These are phyloP conservation scores for Suillus subalutaceus DNA, from an alignment of 768 basidiomycete species.

Conservation along the genomic window DNA sequence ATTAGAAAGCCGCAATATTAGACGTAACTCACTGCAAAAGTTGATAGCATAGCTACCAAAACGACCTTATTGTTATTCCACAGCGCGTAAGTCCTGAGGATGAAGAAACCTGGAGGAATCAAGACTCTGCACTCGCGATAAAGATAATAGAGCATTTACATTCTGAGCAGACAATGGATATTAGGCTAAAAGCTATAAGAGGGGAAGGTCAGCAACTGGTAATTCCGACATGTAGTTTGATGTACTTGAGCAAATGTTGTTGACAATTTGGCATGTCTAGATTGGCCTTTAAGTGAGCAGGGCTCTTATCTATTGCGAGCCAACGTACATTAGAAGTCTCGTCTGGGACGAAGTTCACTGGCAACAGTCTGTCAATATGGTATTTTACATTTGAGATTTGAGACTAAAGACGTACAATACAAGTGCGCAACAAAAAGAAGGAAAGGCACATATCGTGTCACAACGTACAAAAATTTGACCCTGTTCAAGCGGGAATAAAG, in stretches of 20 bases:
- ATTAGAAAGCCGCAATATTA: background rate
- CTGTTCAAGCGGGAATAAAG: background rate
- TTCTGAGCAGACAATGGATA: conserved; percentile 12
- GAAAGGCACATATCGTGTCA: conserved; percentile 11
- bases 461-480: conserved; percentile 6
- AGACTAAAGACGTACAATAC: conserved; percentile 4
- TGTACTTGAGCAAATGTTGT: conserved; percentile 9
- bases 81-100: conserved; percentile 9
- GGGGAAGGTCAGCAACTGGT: background rate
- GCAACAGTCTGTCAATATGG: background rate
- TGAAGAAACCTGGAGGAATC: conserved; percentile 7
- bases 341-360: background rate
- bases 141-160: background rate
- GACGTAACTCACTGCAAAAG: conserved; percentile 8
- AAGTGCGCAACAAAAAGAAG: conserved; percentile 7
- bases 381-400: background rate
- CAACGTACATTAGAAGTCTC: conserved; percentile 1
- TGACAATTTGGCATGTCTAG: conserved; percentile 8
- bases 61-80: conserved; percentile 7
- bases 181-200: conserved; percentile 4
- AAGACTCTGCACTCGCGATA: background rate
- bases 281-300: background rate
- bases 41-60: background rate
- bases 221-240: background rate
- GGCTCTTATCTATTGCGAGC: no score